Evolutionary conservation across 257 asterid genomes (phyloP).

Genomic region (Coffea eugenioides): DNA sequence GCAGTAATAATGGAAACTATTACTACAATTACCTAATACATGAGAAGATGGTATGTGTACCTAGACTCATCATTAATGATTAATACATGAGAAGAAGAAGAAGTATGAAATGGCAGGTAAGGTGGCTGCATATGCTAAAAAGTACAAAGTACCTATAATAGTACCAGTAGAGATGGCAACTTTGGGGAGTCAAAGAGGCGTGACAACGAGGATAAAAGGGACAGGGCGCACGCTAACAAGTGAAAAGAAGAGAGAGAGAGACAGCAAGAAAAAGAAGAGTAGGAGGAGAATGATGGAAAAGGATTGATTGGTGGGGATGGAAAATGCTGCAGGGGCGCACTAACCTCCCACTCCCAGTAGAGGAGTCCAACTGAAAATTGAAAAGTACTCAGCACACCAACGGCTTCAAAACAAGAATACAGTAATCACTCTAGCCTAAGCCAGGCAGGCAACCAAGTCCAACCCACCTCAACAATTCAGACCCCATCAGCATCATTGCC

Average conservation of each 20-base stretch:
- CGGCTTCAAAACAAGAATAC: conserved; percentile 15
- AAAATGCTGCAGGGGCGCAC: conserved; percentile 37
- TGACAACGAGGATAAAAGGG: conserved; percentile 12
- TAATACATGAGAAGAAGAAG: not conserved
- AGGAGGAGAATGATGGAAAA: conserved; percentile 27
- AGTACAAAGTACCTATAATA: too few relatives aligned
- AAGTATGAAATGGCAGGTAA: not conserved
- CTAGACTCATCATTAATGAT: not conserved
- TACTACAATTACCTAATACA: too few relatives aligned
- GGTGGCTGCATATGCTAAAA: not conserved
- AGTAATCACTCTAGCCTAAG: not conserved
- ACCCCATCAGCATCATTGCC: conserved; percentile 36
- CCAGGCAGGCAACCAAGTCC: conserved; percentile 1
- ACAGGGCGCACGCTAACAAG: conserved; percentile 28
- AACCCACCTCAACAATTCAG: conserved; percentile 18
- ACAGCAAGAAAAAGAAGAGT: not conserved
- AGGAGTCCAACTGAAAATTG: conserved; percentile 13
- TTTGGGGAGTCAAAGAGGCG: conserved; percentile 3
- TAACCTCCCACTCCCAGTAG: conserved; percentile 2
- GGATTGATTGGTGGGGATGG: conserved; percentile 36
- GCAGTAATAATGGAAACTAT: not conserved
- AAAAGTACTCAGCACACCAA: conserved; percentile 24
- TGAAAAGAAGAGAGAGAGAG: not conserved
- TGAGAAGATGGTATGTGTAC: not conserved
- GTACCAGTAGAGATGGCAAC: not conserved